Percentiles rank a stretch among this genome's conserved stretches.
phyloP scores from a whole-genome alignment of 2,329 filamentous ascomycete genomes.

The Falciphora oryzae region DNA sequence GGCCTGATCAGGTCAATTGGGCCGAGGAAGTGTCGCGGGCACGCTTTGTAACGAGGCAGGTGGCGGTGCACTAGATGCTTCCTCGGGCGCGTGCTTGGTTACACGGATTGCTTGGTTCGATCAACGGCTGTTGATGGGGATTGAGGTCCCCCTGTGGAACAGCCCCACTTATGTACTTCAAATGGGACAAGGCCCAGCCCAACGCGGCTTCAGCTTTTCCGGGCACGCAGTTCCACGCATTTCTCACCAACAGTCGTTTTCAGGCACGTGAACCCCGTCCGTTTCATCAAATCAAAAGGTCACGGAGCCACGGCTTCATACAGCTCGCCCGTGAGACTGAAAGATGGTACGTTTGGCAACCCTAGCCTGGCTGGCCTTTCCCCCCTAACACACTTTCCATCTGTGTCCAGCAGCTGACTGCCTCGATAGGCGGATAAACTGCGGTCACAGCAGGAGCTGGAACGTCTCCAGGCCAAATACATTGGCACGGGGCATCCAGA shows the following conservation, averaged over 20 bases:
- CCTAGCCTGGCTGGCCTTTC: neutral
- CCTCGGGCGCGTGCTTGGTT: neutral
- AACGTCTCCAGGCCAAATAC: conserved; percentile 92
- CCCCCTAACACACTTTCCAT: conserved; percentile 1
- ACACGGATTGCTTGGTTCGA: neutral
- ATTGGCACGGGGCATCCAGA: conserved; percentile 94
- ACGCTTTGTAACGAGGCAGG: neutral
- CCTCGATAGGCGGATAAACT: conserved; percentile 80
- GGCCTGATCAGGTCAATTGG: neutral
- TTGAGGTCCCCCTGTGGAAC: too few species aligned
- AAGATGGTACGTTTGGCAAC: conserved; percentile 1
- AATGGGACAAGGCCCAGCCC: too few species aligned
- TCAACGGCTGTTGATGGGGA: neutral
- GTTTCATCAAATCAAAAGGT: neutral
- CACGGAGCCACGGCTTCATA: too few species aligned
- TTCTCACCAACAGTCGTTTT: neutral
- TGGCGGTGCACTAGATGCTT: neutral
- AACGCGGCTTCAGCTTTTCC: neutral
- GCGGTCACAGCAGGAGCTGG: conserved; percentile 93
- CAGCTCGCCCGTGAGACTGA: too few species aligned
- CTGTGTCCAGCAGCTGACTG: conserved; percentile 11
- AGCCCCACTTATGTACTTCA: neutral
- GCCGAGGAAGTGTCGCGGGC: neutral
- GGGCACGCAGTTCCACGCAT: too few species aligned
- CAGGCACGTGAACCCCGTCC: neutral